A percentile compares a stretch with the other conserved stretches of the same genome.
phyloP scores from a whole-genome alignment of 2,329 filamentous ascomycete genomes.

The Pseudogymnoascus sp. region DNA sequence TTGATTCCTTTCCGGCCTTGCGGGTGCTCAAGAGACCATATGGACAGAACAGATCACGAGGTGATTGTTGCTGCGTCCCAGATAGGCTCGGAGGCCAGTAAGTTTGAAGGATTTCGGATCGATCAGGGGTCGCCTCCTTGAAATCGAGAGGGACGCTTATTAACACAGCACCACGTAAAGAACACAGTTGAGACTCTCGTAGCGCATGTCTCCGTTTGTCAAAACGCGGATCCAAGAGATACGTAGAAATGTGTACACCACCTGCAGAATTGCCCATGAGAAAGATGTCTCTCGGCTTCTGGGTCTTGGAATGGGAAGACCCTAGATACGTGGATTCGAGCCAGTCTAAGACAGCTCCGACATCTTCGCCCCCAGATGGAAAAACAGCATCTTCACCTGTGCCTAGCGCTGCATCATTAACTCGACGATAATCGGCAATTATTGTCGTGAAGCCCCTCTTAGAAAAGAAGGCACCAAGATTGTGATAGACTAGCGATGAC shows the following conservation, averaged over 20 bases:
- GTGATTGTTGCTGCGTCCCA: not conserved
- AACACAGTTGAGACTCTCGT: not conserved
- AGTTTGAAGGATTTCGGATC: conserved; percentile 12
- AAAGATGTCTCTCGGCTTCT: conserved; percentile 19
- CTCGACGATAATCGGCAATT: conserved; percentile 23
- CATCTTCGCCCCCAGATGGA: conserved; percentile 24
- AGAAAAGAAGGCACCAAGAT: conserved; percentile 25
- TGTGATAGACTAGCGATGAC: conserved; percentile 21
- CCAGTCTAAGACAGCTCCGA: conserved; percentile 19
- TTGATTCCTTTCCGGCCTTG: conserved; percentile 14
- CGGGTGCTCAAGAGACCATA: conserved; percentile 11
- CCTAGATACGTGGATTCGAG: conserved; percentile 10
- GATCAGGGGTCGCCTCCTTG: not conserved
- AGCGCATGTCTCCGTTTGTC: conserved; percentile 16
- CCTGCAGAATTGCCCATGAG: conserved; percentile 27
- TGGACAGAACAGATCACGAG: conserved; percentile 1
- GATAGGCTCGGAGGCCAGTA: not conserved
- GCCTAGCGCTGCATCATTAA: conserved; percentile 13
- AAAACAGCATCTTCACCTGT: conserved; percentile 20
- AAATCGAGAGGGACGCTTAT: conserved; percentile 22
- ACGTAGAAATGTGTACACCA: conserved; percentile 24
- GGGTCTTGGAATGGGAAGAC: not conserved
- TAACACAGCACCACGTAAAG: conserved; percentile 19
- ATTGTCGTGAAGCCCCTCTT: conserved; percentile 20
- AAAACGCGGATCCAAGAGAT: conserved; percentile 19